Conservation (phyloP, 2,329 filamentous ascomycete genomes). For the Aaosphaeria arxii region DNA sequence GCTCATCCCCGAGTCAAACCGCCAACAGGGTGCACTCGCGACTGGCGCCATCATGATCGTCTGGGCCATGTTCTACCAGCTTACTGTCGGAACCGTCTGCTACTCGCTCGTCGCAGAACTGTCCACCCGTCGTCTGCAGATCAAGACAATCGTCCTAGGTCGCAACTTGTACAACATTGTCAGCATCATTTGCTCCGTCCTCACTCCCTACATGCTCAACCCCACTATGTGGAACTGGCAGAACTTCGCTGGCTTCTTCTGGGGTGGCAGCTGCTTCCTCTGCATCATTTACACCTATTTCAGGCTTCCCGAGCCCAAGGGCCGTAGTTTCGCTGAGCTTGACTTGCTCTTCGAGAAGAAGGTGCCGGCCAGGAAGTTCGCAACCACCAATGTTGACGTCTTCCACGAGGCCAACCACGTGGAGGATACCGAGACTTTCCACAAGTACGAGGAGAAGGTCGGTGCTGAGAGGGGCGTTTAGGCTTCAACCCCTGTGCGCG, state of each 20-base stretch:
- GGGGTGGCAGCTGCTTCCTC: conserved; percentile 75
- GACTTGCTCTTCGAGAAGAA: conserved; percentile 78
- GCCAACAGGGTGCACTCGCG: conserved; percentile 63
- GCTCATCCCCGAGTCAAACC: conserved; percentile 62
- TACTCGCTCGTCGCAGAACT: conserved; percentile 86
- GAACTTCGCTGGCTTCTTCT: conserved; percentile 86
- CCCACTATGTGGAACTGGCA: conserved; percentile 83
- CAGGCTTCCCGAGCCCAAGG: conserved; percentile 74
- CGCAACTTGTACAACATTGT: conserved; percentile 76
- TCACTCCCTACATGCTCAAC: conserved; percentile 93
- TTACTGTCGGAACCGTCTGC: conserved; percentile 84
- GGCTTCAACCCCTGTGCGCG: no score
- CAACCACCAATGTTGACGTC: conserved; percentile 54
- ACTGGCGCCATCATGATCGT: conserved; percentile 76
- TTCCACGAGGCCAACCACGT: conserved; percentile 37
- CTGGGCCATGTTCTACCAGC: conserved; percentile 64
- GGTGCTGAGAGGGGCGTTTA: no score
- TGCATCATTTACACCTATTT: conserved; percentile 82
- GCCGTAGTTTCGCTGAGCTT: conserved; percentile 80
- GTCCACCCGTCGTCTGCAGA: conserved; percentile 76
- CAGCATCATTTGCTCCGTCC: conserved; percentile 73
- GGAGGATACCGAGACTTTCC: conserved; percentile 26
- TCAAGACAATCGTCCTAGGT: conserved; percentile 87
- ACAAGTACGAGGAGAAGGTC: conserved; percentile 33
- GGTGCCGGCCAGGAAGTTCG: conserved; percentile 71